Percentiles rank a stretch among this genome's conserved stretches.
These are phyloP conservation scores for Helminthosporium solani DNA, from an alignment of 2,329 filamentous ascomycete species.

Conservation along the genomic window DNA sequence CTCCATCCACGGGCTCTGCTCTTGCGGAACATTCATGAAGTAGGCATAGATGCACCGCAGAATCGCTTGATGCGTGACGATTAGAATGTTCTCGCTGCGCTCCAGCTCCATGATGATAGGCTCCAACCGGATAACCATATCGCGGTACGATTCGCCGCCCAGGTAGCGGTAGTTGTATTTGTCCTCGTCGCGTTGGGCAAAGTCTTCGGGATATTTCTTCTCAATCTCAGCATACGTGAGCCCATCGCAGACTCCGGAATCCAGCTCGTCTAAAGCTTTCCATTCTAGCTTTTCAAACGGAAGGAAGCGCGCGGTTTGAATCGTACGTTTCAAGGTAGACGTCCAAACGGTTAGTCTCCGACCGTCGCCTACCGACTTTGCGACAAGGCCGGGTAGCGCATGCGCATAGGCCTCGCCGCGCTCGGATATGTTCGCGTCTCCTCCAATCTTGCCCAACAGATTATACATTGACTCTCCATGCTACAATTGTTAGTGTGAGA, in stretches of 20 bases:
- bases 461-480: slow-evolving; percentile 96
- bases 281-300: slow-evolving; percentile 95
- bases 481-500: slow-evolving; percentile 47
- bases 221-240: slow-evolving; percentile 96
- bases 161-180: slow-evolving; percentile 99
- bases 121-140: slow-evolving; percentile 95
- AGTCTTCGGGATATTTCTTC: slow-evolving; percentile 88
- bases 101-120: slow-evolving; percentile 99
- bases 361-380: slow-evolving; percentile 78
- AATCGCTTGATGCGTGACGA: slow-evolving; percentile 96
- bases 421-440: slow-evolving; percentile 81
- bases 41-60: slow-evolving; percentile 97
- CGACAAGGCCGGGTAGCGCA: slow-evolving; percentile 80
- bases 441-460: slow-evolving; percentile 84
- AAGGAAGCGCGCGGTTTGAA: slow-evolving; percentile 84
- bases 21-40: slow-evolving; percentile 96
- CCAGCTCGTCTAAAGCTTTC: slow-evolving; percentile 97
- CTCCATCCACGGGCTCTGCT: slow-evolving; percentile 96
- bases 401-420: slow-evolving; percentile 85
- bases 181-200: slow-evolving; percentile 91
- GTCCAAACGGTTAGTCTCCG: slow-evolving; percentile 72
- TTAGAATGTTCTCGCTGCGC: slow-evolving; percentile 92
- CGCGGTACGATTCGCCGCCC: slow-evolving; percentile 91
- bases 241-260: slow-evolving; percentile 93
- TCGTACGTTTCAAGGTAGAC: slow-evolving; percentile 78